These are phyloP conservation scores for Dryas alaskensis DNA, from an alignment of 306 rosid species.

Conservation along the genomic window DNA sequence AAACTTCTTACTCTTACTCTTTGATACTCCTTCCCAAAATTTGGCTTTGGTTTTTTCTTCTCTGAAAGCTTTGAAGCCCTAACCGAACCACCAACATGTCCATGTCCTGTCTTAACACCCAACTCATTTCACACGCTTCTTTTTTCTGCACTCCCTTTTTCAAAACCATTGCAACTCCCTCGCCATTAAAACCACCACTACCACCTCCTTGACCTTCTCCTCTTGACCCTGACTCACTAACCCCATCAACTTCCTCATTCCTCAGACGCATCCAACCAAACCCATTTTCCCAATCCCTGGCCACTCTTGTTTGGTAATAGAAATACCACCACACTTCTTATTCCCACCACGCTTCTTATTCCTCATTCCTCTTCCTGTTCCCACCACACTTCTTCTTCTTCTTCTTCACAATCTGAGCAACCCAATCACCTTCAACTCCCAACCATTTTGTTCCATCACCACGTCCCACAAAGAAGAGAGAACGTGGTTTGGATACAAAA, in stretches of 20 bases:
- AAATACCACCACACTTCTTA: no score
- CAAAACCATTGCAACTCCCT: no score
- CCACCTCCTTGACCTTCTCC: neutral
- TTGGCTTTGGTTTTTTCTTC: neutral
- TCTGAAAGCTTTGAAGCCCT: neutral
- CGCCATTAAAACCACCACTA: neutral
- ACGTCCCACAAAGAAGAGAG: neutral
- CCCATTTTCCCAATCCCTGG: neutral
- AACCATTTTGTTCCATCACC: neutral
- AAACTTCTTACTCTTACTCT: no score
- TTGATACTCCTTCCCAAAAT: no score
- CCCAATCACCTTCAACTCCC: neutral
- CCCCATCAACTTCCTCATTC: neutral
- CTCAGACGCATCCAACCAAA: neutral
- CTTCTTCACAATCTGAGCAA: neutral
- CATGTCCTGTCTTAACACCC: neutral
- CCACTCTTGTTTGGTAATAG: no score
- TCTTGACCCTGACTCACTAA: neutral
- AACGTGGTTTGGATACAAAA: no score
- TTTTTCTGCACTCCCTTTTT: neutral
- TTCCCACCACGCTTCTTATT: no score
- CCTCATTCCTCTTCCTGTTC: neutral
- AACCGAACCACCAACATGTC: neutral
- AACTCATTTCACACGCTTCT: no score
- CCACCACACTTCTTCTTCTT: neutral